Conservation (phyloP, 305 asterid species). For the Stenogyne calaminthoides region DNA sequence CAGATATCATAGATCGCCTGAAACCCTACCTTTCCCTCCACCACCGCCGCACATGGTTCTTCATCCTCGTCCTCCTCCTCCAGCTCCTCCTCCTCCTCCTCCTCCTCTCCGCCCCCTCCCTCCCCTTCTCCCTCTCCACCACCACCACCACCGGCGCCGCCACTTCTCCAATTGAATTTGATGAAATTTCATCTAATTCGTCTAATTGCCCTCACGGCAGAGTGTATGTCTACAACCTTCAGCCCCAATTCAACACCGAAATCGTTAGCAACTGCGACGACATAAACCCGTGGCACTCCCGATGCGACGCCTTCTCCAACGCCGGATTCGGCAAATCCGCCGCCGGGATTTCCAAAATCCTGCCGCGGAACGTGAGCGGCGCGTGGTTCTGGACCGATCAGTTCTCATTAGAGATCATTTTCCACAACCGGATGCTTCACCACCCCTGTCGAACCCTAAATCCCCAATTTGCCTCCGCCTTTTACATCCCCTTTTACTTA, state of each 20-base stretch:
- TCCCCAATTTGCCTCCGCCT: constrained; percentile 57
- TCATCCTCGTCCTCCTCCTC: constrained; percentile 59
- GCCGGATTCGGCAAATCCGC: constrained; percentile 63
- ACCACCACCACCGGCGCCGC: constrained; percentile 15
- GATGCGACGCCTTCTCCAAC: constrained; percentile 69
- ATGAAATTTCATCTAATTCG: neutral
- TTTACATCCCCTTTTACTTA: constrained; percentile 70
- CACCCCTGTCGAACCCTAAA: constrained; percentile 54
- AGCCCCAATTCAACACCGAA: constrained; percentile 52
- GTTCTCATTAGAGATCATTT: constrained; percentile 60
- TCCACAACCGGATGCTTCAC: constrained; percentile 60
- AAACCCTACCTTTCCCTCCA: constrained; percentile 47
- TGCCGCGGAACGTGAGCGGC: constrained; percentile 43
- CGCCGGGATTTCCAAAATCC: constrained; percentile 30
- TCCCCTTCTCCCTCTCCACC: too few relatives aligned
- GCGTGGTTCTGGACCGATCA: constrained; percentile 83
- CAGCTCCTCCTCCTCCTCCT: constrained; percentile 65
- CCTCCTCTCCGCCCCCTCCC: constrained; percentile 44
- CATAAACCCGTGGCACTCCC: constrained; percentile 62
- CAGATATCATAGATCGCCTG: constrained; percentile 38
- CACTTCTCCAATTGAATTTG: neutral
- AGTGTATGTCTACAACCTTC: constrained; percentile 51
- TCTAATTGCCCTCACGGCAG: constrained; percentile 42
- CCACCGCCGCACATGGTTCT: constrained; percentile 62
- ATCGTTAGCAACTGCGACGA: constrained; percentile 50